Evolutionary conservation across 169 alveolate species (phyloP), one percentile per base, ranked within the genome.

Genomic region (Theileria parva): DNA sequence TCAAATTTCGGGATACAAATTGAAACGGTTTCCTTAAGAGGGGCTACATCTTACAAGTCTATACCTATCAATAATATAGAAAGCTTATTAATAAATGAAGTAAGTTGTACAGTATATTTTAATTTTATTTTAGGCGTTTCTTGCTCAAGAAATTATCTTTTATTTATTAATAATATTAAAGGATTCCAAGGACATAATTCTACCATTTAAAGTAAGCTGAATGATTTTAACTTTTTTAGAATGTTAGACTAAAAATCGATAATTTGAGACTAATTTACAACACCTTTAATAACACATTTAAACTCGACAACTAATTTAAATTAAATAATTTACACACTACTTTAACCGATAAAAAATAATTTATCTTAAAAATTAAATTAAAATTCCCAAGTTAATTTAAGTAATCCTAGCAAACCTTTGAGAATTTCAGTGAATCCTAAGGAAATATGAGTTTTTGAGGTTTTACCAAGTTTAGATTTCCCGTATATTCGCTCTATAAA

Each of bases 401-500:
- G 17, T 0, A 84, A 80, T 30, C 86, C 84, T 15, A 27, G 11
- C 5, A 84, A 39, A 28, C 39, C 77, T 12, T 78, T 68, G 27
- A 66, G 34, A 9, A 84, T 37, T 55, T 84, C 90, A 60, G 17
- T 23, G 11, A 28, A 51, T 13, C 84, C 90, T 84, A 66, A 2
- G 30, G 15, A 51, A 21, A 57, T 6, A 8, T 70, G 27, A 12
- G 23, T 74, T 17, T 25, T 23, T 27, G 32, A 32, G 21, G 65
- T 59, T 30, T 17, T 34, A 84, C 90, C 98, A 23, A 98, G 87
- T 86, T 98, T 98, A 21, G 98, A 94, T 73, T 91, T 92, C 53
- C 99, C 99, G 88, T 92, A 97, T 6, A 98, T 83, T 81, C 99
- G 92, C 81, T 98, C 99, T 27, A 96, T 97, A 91, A 98, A 98